Base-by-base conservation (phyloP, 139 green algal genomes). In the Ettlia oleoabundans region DNA sequence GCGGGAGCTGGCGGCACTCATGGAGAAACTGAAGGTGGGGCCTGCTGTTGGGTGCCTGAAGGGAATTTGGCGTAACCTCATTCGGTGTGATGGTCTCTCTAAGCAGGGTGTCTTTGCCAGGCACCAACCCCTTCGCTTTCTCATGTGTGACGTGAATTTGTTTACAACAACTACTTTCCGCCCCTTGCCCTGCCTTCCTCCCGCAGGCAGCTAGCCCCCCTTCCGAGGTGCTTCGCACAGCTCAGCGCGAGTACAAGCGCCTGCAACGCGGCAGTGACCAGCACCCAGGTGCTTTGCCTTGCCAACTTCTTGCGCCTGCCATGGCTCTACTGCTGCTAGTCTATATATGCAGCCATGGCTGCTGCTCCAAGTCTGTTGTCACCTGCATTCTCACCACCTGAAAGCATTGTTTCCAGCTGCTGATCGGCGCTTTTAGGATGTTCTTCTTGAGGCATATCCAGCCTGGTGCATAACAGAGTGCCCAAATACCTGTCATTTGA, bases 11-110 rank as follows among this genome's bases (percentile, higher is more conserved):
- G 47, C 47, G 47, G 58, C 53, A 0, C 47, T 87, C 30, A 65
- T 87, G 72, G 47, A 83, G 26, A 84, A 84, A 58, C 74, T 87
- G 28, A 69, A 84, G 73, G 66, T 77, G 78, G 37, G 78, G 40
- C 37, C 22, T 73, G 66, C 37, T 28, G 47, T 15, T 58, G 47
- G 13, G 47, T n/a, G n/a, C n/a, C n/a, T n/a, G n/a, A n/a, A n/a
- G n/a, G n/a, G n/a, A n/a, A n/a, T n/a, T n/a, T n/a, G n/a, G n/a
- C n/a, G n/a, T n/a, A n/a, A n/a, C n/a, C n/a, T n/a, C n/a, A n/a
- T n/a, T n/a, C n/a, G n/a, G n/a, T n/a, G n/a, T n/a, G n/a, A n/a
- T n/a, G n/a, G n/a, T n/a, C n/a, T n/a, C n/a, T n/a, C n/a, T n/a
- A n/a, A n/a, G n/a, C n/a, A n/a, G n/a, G n/a, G n/a, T n/a, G n/a